Evolutionary conservation across 106 monocot genomes (phyloP).

Genomic region (Dendrobium chrysotoxum): DNA sequence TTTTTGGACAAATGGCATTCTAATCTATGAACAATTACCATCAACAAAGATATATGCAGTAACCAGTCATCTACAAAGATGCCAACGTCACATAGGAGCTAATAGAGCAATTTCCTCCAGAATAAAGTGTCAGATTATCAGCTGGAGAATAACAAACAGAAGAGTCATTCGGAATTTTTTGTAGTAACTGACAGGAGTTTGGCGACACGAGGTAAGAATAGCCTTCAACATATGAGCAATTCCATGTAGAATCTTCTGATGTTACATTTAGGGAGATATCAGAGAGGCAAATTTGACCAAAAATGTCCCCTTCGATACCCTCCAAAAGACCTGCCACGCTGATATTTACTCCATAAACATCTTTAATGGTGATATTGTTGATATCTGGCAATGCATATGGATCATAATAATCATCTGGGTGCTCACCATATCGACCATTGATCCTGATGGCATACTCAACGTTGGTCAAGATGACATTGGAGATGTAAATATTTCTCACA

Average conservation of each 20-base stretch:
- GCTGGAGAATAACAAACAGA: constrained; percentile 36
- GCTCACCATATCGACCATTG: constrained; percentile 47
- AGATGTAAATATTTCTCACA: constrained; percentile 39
- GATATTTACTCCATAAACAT: constrained; percentile 39
- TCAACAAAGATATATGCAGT: background rate
- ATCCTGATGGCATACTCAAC: constrained; percentile 55
- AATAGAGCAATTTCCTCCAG: background rate
- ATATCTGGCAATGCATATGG: constrained; percentile 42
- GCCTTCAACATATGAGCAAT: constrained; percentile 49
- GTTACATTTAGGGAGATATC: constrained; percentile 40
- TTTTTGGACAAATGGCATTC: constrained; percentile 2
- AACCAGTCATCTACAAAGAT: constrained; percentile 20
- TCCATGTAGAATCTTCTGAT: constrained; percentile 39
- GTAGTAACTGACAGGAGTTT: constrained; percentile 41
- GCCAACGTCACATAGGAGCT: constrained; percentile 10
- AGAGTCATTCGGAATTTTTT: constrained; percentile 15
- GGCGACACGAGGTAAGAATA: constrained; percentile 57
- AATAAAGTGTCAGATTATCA: background rate
- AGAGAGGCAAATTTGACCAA: constrained; percentile 53
- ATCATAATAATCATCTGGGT: constrained; percentile 63
- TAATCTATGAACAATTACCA: constrained; percentile 1
- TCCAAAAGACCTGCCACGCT: constrained; percentile 45
- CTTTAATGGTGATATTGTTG: constrained; percentile 37
- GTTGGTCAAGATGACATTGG: constrained; percentile 33
- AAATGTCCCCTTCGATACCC: constrained; percentile 54